Evolutionary conservation across 768 basidiomycete species (phyloP).

Genomic region (Gymnopilus dilepis): DNA sequence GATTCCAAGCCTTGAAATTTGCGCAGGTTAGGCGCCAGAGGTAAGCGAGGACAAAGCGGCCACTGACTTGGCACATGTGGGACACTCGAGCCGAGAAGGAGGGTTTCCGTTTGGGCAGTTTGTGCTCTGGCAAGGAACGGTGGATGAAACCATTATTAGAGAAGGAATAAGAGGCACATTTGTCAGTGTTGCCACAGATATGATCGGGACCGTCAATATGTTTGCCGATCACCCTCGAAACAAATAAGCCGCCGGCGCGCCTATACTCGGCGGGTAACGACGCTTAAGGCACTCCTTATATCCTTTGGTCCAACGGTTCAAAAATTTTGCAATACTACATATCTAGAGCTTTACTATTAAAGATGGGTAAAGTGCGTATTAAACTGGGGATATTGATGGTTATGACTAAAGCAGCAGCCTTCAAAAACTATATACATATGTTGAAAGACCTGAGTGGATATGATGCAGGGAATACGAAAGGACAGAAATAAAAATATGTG

Average conservation of each 20-base stretch:
- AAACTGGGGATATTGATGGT: conserved; percentile 11
- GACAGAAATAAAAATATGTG: conserved; percentile 28
- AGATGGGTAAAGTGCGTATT: conserved; percentile 13
- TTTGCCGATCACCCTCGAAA: conserved; percentile 22
- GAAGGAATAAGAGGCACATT: conserved; percentile 12
- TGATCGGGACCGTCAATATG: conserved; percentile 7
- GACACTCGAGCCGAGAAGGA: conserved; percentile 87
- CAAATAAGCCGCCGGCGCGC: conserved; percentile 13
- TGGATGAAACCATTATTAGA: conserved; percentile 26
- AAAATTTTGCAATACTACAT: conserved; percentile 11
- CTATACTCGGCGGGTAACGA: not conserved
- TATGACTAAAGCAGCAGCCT: conserved; percentile 13
- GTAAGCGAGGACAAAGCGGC: conserved; percentile 5
- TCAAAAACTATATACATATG: conserved; percentile 28
- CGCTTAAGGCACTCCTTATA: not conserved
- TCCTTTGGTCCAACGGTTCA: conserved; percentile 1
- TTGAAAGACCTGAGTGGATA: conserved; percentile 14
- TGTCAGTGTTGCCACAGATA: not conserved
- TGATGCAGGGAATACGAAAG: conserved; percentile 17
- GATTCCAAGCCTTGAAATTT: conserved; percentile 67
- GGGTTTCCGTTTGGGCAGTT: conserved; percentile 83
- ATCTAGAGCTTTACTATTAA: conserved; percentile 13
- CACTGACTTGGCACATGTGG: conserved; percentile 88
- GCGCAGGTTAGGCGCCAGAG: conserved; percentile 16
- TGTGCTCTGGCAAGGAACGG: conserved; percentile 67